Conservation (phyloP, 2,329 filamentous ascomycete genomes). For the Pyrenophora graminea region DNA sequence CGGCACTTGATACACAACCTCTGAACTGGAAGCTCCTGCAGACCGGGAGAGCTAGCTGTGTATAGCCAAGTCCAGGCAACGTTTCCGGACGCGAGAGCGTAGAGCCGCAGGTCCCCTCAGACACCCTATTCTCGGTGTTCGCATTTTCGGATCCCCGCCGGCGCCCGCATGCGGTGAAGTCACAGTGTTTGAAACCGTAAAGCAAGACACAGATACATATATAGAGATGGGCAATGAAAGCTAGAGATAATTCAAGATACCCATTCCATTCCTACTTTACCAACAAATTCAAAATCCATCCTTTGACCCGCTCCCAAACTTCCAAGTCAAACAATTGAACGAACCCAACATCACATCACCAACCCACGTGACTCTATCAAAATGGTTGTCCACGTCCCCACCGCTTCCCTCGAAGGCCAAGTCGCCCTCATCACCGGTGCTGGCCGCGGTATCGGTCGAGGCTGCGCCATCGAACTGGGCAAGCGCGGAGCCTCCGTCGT, state of each 20-base stretch:
- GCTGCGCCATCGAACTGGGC: conserved; percentile 69
- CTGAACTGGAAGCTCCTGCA: conserved; percentile 16
- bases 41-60: conserved; percentile 18
- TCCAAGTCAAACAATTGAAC: neutral
- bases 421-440: conserved; percentile 66
- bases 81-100: conserved; percentile 21
- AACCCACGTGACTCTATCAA: conserved; percentile 24
- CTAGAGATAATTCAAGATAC: conserved; percentile 8
- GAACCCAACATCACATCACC: conserved; percentile 6
- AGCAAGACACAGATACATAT: conserved; percentile 15
- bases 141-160: conserved; percentile 32
- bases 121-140: conserved; percentile 28
- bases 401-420: conserved; percentile 57
- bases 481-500: conserved; percentile 67
- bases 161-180: conserved; percentile 18
- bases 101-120: conserved; percentile 29
- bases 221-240: conserved; percentile 6
- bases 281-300: neutral
- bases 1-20: conserved; percentile 22
- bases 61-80: conserved; percentile 15
- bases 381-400: conserved; percentile 51
- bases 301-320: neutral
- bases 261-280: neutral
- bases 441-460: conserved; percentile 68
- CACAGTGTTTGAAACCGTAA: conserved; percentile 18